Base-by-base conservation (phyloP, 1,284 basidiomycete genomes). In the Melanopsichium pennsylvanicum region DNA sequence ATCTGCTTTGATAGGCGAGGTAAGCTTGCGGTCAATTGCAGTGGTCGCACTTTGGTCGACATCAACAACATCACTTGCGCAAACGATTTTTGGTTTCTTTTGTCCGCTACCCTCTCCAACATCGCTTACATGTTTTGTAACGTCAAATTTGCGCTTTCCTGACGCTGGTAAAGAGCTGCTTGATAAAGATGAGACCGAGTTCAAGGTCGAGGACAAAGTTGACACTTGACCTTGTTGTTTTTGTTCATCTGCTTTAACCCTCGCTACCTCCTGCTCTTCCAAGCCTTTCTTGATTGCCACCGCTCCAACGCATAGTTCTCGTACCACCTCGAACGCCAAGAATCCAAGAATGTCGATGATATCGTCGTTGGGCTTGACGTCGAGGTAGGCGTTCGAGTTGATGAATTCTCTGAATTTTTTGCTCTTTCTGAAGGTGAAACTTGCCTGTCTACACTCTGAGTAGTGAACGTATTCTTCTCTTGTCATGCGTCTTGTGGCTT, bases 391-490 rank as follows among this genome's bases (percentile, higher is more conserved):
- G 5, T 90, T 88, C n/a, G 96, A 87, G 80, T 93, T 93, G 70
- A 98, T 87, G 78, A 96, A 97, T 74, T 97, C 95, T 34, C 92
- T 87, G 83, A 97, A 98, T 2, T 92, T 90, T 81, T 96, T 96
- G 10, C 88, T 92, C 93, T 77, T 21, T 35, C 58, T 88, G 81
- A 95, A 97, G 0, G 94, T 96, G 82, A 97, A 98, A 10, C 92
- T 93, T 0, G 95, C 95, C 82, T 97, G 93, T 47, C 95, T 87
- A 83, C 94, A 97, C 78, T 97, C 93, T 2, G 93, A 93, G 80
- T 97, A 98, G 79, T 96, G 93, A 62, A 94, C 91, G 80, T 97
- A 97, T 76, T 97, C 93, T 78, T 97, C 93, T 66, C 91, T 86
- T 0, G 93, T 96, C 95, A 97, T 97, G 82, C 92, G 87, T 44